Percentiles rank a stretch among this genome's conserved stretches.
These are phyloP conservation scores for Trichosporon asahii DNA, from an alignment of 1,284 basidiomycete species.

Conservation along the genomic window DNA sequence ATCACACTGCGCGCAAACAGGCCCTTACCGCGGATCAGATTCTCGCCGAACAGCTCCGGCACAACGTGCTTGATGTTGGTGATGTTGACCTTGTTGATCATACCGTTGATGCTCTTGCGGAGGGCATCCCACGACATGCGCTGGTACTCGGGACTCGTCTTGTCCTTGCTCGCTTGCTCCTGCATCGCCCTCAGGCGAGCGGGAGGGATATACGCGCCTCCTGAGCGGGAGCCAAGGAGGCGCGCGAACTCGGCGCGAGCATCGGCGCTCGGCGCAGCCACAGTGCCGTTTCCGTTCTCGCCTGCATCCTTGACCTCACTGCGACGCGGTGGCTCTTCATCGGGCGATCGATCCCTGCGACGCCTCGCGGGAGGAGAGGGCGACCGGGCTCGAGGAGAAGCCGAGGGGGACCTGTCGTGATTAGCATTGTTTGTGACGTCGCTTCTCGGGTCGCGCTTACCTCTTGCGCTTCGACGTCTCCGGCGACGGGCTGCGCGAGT, in stretches of 20 bases:
- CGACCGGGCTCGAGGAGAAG: slow-evolving; percentile 43
- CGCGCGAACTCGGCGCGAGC: slow-evolving; percentile 73
- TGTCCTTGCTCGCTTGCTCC: slow-evolving; percentile 76
- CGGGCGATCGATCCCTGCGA: slow-evolving; percentile 19
- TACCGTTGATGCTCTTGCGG: slow-evolving; percentile 96
- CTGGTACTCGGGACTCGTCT: slow-evolving; percentile 87
- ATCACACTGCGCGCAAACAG: slow-evolving; percentile 90
- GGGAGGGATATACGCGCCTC: slow-evolving; percentile 95
- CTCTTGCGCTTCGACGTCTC: slow-evolving; percentile 8
- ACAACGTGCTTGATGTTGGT: slow-evolving; percentile 96
- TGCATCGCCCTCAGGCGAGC: slow-evolving; percentile 87
- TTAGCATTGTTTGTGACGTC: not conserved
- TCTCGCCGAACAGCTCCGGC: slow-evolving; percentile 88
- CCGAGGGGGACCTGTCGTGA: slow-evolving; percentile 40
- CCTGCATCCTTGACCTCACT: slow-evolving; percentile 33
- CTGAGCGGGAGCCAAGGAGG: slow-evolving; percentile 68
- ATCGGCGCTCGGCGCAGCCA: slow-evolving; percentile 51
- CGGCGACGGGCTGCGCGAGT: not conserved
- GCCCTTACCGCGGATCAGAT: slow-evolving; percentile 83
- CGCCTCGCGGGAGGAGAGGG: slow-evolving; percentile 48
- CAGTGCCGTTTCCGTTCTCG: slow-evolving; percentile 54
- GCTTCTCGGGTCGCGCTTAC: not conserved
- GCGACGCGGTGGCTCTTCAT: not conserved
- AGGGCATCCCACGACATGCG: slow-evolving; percentile 96
- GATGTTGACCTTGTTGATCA: slow-evolving; percentile 93